Conservation (phyloP, 495 filamentous ascomycete species). For the Penicillium mononematosum region DNA sequence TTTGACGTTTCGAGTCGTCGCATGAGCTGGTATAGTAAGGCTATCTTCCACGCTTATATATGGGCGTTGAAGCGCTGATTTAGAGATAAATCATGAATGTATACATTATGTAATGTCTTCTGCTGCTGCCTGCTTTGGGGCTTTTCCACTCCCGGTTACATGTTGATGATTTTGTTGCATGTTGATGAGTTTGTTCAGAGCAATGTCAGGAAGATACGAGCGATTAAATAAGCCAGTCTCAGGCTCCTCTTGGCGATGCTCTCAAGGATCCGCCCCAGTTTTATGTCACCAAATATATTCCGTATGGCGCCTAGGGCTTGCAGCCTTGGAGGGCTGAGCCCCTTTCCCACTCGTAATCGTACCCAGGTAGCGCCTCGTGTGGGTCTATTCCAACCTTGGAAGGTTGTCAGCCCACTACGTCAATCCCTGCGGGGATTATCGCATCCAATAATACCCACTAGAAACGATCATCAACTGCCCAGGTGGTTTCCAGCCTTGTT, state of each 20-base stretch:
- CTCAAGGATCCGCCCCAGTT: neutral
- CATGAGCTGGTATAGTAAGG: no score
- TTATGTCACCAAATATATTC: neutral
- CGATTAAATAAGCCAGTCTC: neutral
- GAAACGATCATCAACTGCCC: neutral
- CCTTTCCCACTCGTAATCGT: conserved; percentile 6
- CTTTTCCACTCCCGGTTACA: no score
- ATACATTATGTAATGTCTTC: neutral
- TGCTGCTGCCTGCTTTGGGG: neutral
- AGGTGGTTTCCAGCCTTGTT: neutral
- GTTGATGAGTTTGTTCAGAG: no score
- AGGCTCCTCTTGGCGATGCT: neutral
- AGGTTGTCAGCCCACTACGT: neutral
- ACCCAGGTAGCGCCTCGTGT: neutral
- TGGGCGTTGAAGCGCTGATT: neutral
- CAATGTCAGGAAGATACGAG: neutral
- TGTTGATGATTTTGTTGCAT: no score
- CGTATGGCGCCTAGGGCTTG: neutral
- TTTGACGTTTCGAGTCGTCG: no score
- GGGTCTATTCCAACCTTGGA: neutral
- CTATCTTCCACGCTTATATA: no score
- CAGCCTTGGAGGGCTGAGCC: neutral
- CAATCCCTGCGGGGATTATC: conserved; percentile 2
- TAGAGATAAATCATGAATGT: neutral
- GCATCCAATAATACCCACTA: neutral